These are phyloP conservation scores for Nicotiana otophora DNA, from an alignment of 257 asterid species.

Conservation along the genomic window DNA sequence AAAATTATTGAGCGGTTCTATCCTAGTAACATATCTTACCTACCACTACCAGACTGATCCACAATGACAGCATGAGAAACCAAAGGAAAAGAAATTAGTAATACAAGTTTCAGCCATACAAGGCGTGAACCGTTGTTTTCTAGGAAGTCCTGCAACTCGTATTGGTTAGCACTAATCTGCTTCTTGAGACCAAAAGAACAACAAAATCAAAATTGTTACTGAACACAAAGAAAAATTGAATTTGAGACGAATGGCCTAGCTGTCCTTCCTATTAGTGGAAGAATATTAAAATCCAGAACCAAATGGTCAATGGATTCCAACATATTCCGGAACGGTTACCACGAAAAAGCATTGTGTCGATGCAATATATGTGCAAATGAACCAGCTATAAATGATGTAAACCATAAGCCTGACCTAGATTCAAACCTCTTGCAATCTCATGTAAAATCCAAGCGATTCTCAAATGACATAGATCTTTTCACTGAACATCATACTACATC, in stretches of 20 bases:
- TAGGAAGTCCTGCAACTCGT: not conserved
- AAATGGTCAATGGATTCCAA: not conserved
- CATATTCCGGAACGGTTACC: not conserved
- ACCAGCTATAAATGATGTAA: not conserved
- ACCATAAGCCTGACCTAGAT: not conserved
- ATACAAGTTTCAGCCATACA: not conserved
- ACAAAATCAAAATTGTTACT: not conserved
- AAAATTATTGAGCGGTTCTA: not conserved
- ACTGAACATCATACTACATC: not conserved
- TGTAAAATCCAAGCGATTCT: not conserved
- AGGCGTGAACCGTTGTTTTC: not conserved
- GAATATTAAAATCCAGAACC: too few relatives aligned
- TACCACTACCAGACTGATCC: not conserved
- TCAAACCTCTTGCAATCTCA: not conserved
- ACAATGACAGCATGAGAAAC: not conserved
- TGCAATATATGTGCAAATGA: not conserved
- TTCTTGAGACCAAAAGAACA: not conserved
- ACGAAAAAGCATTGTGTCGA: not conserved
- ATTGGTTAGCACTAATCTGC: not conserved
- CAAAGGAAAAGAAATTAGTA: not conserved
- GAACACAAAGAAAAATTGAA: not conserved
- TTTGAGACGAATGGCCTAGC: not conserved
- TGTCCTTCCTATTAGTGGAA: too few relatives aligned
- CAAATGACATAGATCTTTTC: not conserved
- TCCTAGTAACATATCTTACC: not conserved